Base-by-base conservation (phyloP, 176 grass and related monocot species). In the Cenchrus fungigraminus region DNA sequence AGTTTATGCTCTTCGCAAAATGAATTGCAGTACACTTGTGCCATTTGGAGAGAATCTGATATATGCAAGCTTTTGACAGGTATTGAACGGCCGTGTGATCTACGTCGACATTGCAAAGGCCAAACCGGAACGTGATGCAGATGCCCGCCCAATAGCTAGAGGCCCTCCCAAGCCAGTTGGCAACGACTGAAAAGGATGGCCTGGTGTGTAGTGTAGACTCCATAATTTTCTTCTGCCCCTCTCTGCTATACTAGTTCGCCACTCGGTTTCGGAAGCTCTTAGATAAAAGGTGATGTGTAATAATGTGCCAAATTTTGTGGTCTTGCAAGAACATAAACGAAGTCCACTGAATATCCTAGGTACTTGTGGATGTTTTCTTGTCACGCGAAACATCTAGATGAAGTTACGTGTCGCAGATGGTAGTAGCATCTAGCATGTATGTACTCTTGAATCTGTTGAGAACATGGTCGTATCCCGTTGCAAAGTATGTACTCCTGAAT, bases 91-190 rank as follows among this genome's bases (percentile, higher is more conserved):
- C 4, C 73, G 89, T 63, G 85, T 91, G 57, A 87, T 94, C 68
- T 90, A 87, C 66, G 89, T 94, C 32, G 92, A 91, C 81, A 80
- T 83, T 66, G 89, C 92, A 12, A 90, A 87, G 87, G 70, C 72
- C 40, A 85, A 82, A 76, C 55, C 3, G 65, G 77, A 55, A 6
- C 79, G 76, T 40, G 34, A 22, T 50, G 32, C 50, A 75, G 63
- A 76, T 46, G 61, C 6, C 40, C 1, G 44, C 15, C 89, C 89
- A 69, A 85, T 87, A 49, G 89, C 89, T 8, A 89, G 77, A 83
- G 79, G 74, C 3, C 88, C 84, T 32, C 74, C 84, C 2, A 83
- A 83, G 52, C 74, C 74, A 68, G 51, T 61, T 17, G 45, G 22
- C 75, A 52, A 61, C 74, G 34, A 52, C 60, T 68, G 84, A 87